These are phyloP conservation scores for Phytophthora vignae DNA, from an alignment of 352 stramenopile species.

Conservation along the genomic window DNA sequence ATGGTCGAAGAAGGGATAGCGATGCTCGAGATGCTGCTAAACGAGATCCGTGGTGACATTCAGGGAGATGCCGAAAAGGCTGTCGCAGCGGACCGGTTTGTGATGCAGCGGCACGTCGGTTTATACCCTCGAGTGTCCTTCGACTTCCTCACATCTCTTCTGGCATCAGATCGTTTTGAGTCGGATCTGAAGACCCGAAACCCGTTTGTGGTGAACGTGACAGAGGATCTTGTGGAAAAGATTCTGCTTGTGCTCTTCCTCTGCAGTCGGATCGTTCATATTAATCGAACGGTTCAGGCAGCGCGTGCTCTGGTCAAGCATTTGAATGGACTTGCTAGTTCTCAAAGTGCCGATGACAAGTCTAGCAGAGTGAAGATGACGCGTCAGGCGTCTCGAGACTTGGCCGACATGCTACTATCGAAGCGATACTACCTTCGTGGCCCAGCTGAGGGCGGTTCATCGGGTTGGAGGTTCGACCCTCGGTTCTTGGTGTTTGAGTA, in stretches of 20 bases:
- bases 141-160: conserved; percentile 79
- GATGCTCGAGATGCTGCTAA: conserved; percentile 57
- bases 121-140: conserved; percentile 74
- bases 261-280: conserved; percentile 87
- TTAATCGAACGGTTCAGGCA: conserved; percentile 78
- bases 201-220: conserved; percentile 56
- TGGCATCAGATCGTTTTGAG: conserved; percentile 71
- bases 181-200: conserved; percentile 70
- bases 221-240: conserved; percentile 47
- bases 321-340: conserved; percentile 15
- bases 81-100: conserved; percentile 50
- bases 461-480: conserved; percentile 94
- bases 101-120: conserved; percentile 66
- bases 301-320: conserved; percentile 43
- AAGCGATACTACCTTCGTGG: conserved; percentile 77
- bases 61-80: conserved; percentile 27
- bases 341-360: conserved; percentile 21
- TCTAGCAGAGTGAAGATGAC: conserved; percentile 68
- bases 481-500: conserved; percentile 99
- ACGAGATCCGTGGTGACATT: conserved; percentile 53
- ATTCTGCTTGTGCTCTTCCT: conserved; percentile 73
- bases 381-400: conserved; percentile 82
- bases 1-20: conserved; percentile 64
- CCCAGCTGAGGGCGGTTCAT: conserved; percentile 6
- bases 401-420: conserved; percentile 77